These are phyloP conservation scores for Trichosporon coremiiforme DNA, from an alignment of 1,284 basidiomycete genomes.

Conservation along the genomic window DNA sequence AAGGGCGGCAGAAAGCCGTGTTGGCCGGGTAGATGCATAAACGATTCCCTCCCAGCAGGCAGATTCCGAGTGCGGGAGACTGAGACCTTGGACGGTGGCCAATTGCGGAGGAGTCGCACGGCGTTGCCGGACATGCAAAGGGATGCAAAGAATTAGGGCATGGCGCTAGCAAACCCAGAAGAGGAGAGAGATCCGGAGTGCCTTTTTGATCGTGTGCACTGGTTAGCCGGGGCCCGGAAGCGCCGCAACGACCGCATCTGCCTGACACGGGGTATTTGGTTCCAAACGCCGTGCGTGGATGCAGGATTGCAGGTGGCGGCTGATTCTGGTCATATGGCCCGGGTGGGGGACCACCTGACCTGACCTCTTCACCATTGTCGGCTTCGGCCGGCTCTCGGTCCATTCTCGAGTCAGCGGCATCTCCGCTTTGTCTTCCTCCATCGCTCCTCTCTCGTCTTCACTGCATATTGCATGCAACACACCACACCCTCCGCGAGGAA, in stretches of 20 bases:
- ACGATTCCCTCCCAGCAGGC: neutral
- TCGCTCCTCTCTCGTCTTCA: neutral
- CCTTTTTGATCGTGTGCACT: neutral
- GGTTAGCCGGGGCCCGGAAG: neutral
- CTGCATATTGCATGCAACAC: neutral
- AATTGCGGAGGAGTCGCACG: neutral
- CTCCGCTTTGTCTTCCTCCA: constrained; percentile 5
- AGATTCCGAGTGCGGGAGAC: neutral
- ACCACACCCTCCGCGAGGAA: neutral
- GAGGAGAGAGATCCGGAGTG: neutral
- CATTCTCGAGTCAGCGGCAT: neutral
- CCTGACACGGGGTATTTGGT: neutral
- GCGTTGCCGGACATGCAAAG: neutral
- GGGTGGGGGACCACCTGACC: neutral
- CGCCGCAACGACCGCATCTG: no score
- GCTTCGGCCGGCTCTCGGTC: constrained; percentile 9
- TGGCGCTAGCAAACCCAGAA: constrained; percentile 2
- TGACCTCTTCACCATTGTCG: neutral
- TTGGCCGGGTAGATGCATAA: neutral
- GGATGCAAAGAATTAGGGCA: neutral
- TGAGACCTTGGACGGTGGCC: neutral
- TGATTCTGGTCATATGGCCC: neutral
- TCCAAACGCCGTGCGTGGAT: neutral
- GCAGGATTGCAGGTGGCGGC: no score
- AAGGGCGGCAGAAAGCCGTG: neutral